Base-by-base conservation (phyloP, 2,329 filamentous ascomycete species). In the Arachnomyces sp. region DNA sequence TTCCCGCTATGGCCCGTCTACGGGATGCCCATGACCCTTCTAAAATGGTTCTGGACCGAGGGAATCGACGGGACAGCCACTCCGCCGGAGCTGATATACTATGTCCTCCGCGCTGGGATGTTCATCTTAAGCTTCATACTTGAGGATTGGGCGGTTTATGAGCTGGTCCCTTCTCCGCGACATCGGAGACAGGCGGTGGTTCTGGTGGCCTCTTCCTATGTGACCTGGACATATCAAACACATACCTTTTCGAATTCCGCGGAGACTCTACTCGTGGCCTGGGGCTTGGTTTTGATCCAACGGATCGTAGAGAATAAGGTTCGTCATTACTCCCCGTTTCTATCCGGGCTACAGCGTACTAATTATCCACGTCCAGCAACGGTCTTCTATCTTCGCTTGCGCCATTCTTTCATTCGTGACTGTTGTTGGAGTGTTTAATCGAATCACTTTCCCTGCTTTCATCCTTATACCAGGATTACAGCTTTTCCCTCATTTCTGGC, bases 161-260 rank as follows among this genome's bases (percentile, higher is more conserved):
- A 98, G 63, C 73, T 96, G 48, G 81, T 95, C 40, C 79, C 81
- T 46, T 84, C 83, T 30, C 80, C 80, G 47, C 80, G 81, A 44
- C 69, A 77, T 54, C 81, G 87, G 47, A 78, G 78, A 52, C 71
- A 83, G 40, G 86, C 88, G 7, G 77, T 93, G 33, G 72, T 93
- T 34, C 74, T 98, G 42, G 84, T 95, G 45, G 88, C 90, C 34
- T 96, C 90, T 18, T 95, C 88, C 17, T 98, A 96, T 66, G 90
- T 95, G 52, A 98, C 92, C 35, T 98, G 92, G 90, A 95, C 90
- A 33, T 95, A 90, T 67, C 92, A 98, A 66, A 92, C 87, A 13
- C 92, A 98, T 65, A 96, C 92, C 9, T 96, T 98, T 63, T 96
- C 90, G 47, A 98, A 98, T 66, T 93, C 90, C 46, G 77, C 96